phyloP scores from a whole-genome alignment of 768 basidiomycete species.

The Polyporus arcularius region DNA sequence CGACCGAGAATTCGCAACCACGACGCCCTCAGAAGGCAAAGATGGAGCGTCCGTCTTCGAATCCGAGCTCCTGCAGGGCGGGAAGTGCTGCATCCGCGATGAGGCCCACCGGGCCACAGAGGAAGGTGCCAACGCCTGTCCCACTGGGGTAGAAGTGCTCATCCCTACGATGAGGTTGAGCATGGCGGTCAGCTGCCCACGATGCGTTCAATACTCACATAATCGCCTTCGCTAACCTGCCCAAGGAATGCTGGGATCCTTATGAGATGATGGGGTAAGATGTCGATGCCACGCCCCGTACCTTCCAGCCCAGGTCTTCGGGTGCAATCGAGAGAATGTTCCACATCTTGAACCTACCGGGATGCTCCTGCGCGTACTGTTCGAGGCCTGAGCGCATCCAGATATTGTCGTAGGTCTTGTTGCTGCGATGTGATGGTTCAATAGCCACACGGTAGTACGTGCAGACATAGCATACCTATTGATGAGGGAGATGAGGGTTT shows the following conservation, averaged over 20 bases:
- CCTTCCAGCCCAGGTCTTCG: conserved; percentile 12
- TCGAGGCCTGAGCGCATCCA: conserved; percentile 19
- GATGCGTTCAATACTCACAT: conserved; percentile 12
- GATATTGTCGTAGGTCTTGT: conserved; percentile 25
- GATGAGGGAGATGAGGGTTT: conserved; percentile 22
- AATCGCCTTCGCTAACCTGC: conserved; percentile 8
- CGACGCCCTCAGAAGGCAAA: conserved; percentile 20
- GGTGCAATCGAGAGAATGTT: conserved; percentile 19
- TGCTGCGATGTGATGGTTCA: conserved; percentile 1
- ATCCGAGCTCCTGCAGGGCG: conserved; percentile 23
- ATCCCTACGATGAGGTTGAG: conserved; percentile 5
- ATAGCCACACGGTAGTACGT: not conserved
- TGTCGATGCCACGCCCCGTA: not conserved
- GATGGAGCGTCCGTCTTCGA: conserved; percentile 17
- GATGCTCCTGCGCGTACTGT: conserved; percentile 15
- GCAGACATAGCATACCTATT: conserved; percentile 15
- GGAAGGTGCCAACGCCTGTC: conserved; percentile 14
- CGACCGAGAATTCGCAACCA: too few relatives aligned
- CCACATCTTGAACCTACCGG: conserved; percentile 24
- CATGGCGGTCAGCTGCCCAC: not conserved
- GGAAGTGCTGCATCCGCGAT: conserved; percentile 24
- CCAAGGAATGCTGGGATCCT: conserved; percentile 9
- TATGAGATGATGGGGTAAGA: not conserved
- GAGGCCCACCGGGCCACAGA: conserved; percentile 24
- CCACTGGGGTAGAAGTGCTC: conserved; percentile 20